Evolutionary conservation across 1,139 yeast species (phyloP).

Genomic region (Lodderomyces theae): DNA sequence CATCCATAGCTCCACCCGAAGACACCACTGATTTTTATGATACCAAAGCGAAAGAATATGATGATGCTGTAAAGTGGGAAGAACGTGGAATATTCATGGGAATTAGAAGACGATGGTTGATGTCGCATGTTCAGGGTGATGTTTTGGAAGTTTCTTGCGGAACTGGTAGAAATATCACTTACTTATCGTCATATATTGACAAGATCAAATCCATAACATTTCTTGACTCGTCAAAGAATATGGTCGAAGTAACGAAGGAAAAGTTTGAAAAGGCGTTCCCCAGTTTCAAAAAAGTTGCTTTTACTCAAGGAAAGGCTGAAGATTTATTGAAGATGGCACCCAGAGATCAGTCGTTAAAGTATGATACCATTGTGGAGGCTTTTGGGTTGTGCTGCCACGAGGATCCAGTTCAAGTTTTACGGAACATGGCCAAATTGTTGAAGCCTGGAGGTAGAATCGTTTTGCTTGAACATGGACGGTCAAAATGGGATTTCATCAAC

Average conservation of each 20-base stretch:
- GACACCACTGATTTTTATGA: conserved; percentile 88
- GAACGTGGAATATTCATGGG: conserved; percentile 83
- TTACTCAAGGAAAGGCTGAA: conserved; percentile 91
- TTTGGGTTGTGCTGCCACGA: conserved; percentile 95
- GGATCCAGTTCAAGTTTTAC: conserved; percentile 80
- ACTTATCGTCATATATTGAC: conserved; percentile 51
- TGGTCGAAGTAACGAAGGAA: conserved; percentile 79
- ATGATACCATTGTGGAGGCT: conserved; percentile 90
- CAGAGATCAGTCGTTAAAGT: conserved; percentile 44
- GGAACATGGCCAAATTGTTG: conserved; percentile 67
- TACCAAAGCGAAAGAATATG: conserved; percentile 74
- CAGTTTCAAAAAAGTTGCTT: conserved; percentile 67
- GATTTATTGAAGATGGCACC: conserved; percentile 61
- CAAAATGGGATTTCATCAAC: conserved; percentile 75
- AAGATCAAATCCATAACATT: conserved; percentile 72
- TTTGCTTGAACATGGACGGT: conserved; percentile 88
- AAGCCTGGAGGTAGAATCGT: conserved; percentile 92
- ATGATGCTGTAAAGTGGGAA: conserved; percentile 79
- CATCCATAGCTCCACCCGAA: conserved; percentile 57
- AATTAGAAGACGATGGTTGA: conserved; percentile 76
- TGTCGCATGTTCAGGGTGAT: conserved; percentile 78
- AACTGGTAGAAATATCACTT: conserved; percentile 88
- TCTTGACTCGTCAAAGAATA: conserved; percentile 76
- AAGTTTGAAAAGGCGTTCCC: conserved; percentile 72
- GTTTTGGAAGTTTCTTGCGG: conserved; percentile 95